Evolutionary conservation across 768 basidiomycete genomes (phyloP).

Genomic region (Leucosporidium yakuticum): DNA sequence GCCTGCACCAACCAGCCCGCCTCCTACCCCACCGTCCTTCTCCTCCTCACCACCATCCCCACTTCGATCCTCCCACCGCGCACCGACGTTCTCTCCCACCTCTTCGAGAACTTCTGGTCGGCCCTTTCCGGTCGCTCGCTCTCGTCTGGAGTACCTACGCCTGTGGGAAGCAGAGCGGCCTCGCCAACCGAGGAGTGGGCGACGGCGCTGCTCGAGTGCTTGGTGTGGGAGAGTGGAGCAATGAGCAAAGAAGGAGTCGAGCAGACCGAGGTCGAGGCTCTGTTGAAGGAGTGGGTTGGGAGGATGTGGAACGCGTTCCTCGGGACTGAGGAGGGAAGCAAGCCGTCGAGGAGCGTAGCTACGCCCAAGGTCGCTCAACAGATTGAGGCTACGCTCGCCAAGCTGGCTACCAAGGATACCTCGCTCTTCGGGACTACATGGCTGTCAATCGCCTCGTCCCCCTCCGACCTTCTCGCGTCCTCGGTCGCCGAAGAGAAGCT

Average conservation of each 20-base stretch:
- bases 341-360: background rate
- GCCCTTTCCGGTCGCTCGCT: slow-evolving; percentile 65
- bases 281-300: slow-evolving; percentile 19
- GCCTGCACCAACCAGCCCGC: slow-evolving; percentile 71
- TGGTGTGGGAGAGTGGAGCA: slow-evolving; percentile 52
- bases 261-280: slow-evolving; percentile 40
- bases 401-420: slow-evolving; percentile 10
- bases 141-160: slow-evolving; percentile 39
- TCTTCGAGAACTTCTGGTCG: slow-evolving; percentile 77
- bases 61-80: slow-evolving; percentile 44
- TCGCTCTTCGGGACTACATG: slow-evolving; percentile 1
- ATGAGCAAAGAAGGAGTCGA: slow-evolving; percentile 40
- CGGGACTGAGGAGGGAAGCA: slow-evolving; percentile 2
- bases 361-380: background rate
- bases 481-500: background rate
- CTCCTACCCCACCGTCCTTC: slow-evolving; percentile 73
- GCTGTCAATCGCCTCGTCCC: background rate
- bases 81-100: slow-evolving; percentile 46
- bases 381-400: slow-evolving; percentile 3
- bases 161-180: slow-evolving; percentile 46
- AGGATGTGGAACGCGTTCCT: slow-evolving; percentile 18
- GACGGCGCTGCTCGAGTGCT: slow-evolving; percentile 63
- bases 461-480: background rate
- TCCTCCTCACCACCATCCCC: slow-evolving; percentile 77
- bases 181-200: slow-evolving; percentile 45